phyloP scores from a whole-genome alignment of 2,329 filamentous ascomycete species.

The Colletotrichum sp. region DNA sequence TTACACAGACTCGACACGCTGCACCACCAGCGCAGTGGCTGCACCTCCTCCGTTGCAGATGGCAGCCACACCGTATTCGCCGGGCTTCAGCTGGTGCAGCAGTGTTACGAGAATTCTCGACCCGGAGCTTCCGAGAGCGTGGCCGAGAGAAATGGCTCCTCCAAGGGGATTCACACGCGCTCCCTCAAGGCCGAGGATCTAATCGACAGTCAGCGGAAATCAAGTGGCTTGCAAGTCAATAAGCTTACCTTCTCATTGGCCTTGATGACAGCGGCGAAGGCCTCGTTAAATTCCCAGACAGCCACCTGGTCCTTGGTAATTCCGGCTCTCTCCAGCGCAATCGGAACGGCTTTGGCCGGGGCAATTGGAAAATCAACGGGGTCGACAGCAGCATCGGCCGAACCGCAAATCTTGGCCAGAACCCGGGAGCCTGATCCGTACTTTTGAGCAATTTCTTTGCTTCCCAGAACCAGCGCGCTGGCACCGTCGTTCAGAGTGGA shows the following conservation, averaged over 20 bases:
- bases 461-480: constrained; percentile 85
- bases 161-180: constrained; percentile 87
- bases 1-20: constrained; percentile 71
- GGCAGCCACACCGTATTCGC: constrained; percentile 92
- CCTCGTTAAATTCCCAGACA: constrained; percentile 98
- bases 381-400: constrained; percentile 89
- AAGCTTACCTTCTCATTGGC: constrained; percentile 80
- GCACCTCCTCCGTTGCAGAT: constrained; percentile 98
- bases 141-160: constrained; percentile 89
- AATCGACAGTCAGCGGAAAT: constrained; percentile 20
- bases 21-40: constrained; percentile 89
- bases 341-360: constrained; percentile 88
- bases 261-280: constrained; percentile 93
- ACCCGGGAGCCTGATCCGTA: constrained; percentile 81
- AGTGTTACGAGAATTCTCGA: constrained; percentile 89
- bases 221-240: background rate
- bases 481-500: constrained; percentile 96
- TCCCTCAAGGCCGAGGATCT: constrained; percentile 81
- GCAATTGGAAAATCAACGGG: constrained; percentile 94
- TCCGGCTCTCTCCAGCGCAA: constrained; percentile 86
- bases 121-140: constrained; percentile 92
- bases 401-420: constrained; percentile 83
- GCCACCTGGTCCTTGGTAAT: constrained; percentile 92
- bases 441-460: constrained; percentile 78
- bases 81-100: constrained; percentile 87